A percentile compares a stretch with the other conserved stretches of the same genome.
phyloP scores from a whole-genome alignment of 495 filamentous ascomycete species.

The Aspergillus diversus region DNA sequence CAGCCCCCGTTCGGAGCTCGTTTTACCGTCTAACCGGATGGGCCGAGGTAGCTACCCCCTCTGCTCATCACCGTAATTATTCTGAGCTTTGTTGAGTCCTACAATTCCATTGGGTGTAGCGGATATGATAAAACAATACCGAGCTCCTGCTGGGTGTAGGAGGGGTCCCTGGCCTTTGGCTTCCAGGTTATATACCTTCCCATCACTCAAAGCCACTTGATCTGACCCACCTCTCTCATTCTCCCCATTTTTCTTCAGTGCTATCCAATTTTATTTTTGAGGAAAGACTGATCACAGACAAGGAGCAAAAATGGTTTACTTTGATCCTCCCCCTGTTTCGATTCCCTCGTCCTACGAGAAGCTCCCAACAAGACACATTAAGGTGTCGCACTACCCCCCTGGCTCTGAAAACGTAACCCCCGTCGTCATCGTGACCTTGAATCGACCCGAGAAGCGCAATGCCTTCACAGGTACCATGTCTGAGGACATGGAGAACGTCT shows the following conservation, averaged over 20 bases:
- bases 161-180: too few species aligned
- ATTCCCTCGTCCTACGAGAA: constrained; percentile 44
- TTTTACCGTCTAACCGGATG: constrained; percentile 1
- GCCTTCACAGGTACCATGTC: constrained; percentile 63
- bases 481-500: constrained; percentile 56
- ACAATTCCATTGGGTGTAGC: too few species aligned
- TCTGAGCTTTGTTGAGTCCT: not conserved
- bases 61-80: not conserved
- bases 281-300: not conserved
- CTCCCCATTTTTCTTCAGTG: not conserved
- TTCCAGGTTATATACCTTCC: too few species aligned
- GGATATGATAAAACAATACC: not conserved
- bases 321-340: constrained; percentile 27
- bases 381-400: constrained; percentile 55
- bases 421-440: constrained; percentile 59
- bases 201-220: not conserved
- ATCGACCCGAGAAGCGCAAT: constrained; percentile 64
- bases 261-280: not conserved
- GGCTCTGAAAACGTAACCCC: constrained; percentile 53
- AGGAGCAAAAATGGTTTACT: constrained; percentile 49
- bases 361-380: constrained; percentile 54
- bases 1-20: not conserved
- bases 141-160: too few species aligned
- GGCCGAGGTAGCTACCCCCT: constrained; percentile 2
- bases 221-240: not conserved